phyloP scores from a whole-genome alignment of 2,329 filamentous ascomycete species.

The Neopestalotiopsis clavispora region DNA sequence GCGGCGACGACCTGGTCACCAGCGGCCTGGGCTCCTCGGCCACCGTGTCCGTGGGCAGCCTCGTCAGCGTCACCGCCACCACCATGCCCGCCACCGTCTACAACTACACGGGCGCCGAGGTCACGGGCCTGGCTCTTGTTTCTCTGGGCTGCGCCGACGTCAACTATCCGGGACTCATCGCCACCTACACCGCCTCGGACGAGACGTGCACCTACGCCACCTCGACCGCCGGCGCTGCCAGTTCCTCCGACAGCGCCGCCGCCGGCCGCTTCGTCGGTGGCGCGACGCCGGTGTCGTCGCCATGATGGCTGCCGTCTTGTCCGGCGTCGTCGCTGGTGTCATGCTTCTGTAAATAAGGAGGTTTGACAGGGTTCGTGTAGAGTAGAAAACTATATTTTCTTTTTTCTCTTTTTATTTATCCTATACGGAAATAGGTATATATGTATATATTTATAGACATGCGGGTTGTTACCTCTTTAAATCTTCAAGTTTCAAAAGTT shows the following conservation, averaged over 20 bases:
- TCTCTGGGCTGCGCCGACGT: conserved; percentile 15
- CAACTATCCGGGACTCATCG: conserved; percentile 22
- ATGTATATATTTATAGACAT: not conserved
- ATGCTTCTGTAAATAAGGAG: not conserved
- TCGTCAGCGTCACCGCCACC: conserved; percentile 64
- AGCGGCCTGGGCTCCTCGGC: conserved; percentile 67
- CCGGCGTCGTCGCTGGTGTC: not conserved
- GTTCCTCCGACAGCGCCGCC: conserved; percentile 17
- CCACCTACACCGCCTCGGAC: conserved; percentile 22
- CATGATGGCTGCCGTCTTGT: conserved; percentile 8
- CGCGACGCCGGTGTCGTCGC: not conserved
- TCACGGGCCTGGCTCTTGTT: conserved; percentile 50
- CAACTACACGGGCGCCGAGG: conserved; percentile 42
- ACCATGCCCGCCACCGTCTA: conserved; percentile 59
- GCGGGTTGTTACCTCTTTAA: not conserved
- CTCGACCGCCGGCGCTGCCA: conserved; percentile 19
- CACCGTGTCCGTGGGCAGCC: conserved; percentile 56
- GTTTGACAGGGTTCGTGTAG: not conserved
- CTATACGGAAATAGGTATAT: not conserved
- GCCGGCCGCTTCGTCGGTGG: not conserved
- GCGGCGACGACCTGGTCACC: conserved; percentile 70
- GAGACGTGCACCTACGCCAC: conserved; percentile 24
- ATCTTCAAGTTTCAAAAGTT: not conserved
- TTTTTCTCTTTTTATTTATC: not conserved
- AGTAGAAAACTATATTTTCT: not conserved